These are phyloP conservation scores for Boletus pseudo-olivaceus DNA, from an alignment of 768 basidiomycete species.

Conservation along the genomic window DNA sequence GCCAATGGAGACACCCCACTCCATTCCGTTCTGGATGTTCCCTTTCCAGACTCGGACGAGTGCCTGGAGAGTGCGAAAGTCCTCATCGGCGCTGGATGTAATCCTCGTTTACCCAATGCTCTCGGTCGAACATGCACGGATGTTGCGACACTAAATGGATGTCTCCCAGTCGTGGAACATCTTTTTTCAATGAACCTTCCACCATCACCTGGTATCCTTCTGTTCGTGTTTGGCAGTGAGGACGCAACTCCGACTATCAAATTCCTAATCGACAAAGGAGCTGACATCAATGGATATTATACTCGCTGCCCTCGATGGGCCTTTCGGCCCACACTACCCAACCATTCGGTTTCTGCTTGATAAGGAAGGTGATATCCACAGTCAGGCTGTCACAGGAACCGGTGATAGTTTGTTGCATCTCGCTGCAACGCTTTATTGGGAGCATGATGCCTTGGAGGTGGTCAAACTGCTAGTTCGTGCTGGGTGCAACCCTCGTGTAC, in stretches of 20 bases:
- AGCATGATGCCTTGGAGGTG: neutral
- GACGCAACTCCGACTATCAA: neutral
- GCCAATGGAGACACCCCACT: neutral
- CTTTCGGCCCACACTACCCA: no score
- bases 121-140: neutral
- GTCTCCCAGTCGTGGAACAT: neutral
- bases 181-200: neutral
- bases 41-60: neutral
- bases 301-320: neutral
- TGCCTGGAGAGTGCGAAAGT: neutral
- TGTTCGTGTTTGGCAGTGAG: neutral
- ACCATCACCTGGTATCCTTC: neutral
- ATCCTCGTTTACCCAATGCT: neutral
- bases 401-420: neutral
- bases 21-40: neutral
- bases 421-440: rapidly evolving
- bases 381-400: neutral
- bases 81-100: neutral
- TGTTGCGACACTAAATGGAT: neutral
- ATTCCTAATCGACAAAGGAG: neutral
- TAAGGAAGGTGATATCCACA: neutral
- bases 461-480: neutral
- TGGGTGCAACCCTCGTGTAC: neutral
- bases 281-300: neutral
- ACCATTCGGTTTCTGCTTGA: neutral